phyloP scores from a whole-genome alignment of 176 grass and related monocot species.

The Aegilops speltoides region DNA sequence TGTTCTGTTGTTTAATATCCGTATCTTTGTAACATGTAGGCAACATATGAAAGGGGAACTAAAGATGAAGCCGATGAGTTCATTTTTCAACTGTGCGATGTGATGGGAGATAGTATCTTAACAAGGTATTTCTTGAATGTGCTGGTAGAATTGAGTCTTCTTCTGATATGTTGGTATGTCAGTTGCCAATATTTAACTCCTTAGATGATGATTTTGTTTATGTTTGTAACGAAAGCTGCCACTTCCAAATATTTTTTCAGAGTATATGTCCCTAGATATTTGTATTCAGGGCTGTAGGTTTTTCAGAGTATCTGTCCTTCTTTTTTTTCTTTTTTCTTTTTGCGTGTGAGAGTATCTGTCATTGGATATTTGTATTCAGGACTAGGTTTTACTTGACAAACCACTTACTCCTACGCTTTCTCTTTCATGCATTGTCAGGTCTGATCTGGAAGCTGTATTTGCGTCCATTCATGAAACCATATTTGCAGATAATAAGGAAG shows the following conservation, averaged over 20 bases:
- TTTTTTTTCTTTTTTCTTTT: too few relatives aligned
- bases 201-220: neutral
- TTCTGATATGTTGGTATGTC: neutral
- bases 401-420: conserved; percentile 3
- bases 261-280: neutral
- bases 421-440: conserved; percentile 48
- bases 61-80: conserved; percentile 82
- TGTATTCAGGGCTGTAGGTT: neutral
- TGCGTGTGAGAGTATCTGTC: neutral
- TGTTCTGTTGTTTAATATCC: conserved; percentile 11
- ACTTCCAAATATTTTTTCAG: neutral
- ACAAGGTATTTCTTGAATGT: conserved; percentile 51
- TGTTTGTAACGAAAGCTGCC: neutral
- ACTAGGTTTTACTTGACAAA: neutral
- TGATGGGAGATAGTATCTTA: conserved; percentile 59
- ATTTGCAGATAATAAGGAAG: conserved; percentile 57
- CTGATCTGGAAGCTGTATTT: conserved; percentile 79
- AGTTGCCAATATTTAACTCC: neutral
- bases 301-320: neutral
- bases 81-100: conserved; percentile 75
- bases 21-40: conserved; percentile 39
- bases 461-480: conserved; percentile 68
- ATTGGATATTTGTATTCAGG: neutral
- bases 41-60: conserved; percentile 78
- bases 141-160: neutral